These are phyloP conservation scores for Pseudogymnoascus sp. DNA, from an alignment of 2,329 filamentous ascomycete genomes.

Conservation along the genomic window DNA sequence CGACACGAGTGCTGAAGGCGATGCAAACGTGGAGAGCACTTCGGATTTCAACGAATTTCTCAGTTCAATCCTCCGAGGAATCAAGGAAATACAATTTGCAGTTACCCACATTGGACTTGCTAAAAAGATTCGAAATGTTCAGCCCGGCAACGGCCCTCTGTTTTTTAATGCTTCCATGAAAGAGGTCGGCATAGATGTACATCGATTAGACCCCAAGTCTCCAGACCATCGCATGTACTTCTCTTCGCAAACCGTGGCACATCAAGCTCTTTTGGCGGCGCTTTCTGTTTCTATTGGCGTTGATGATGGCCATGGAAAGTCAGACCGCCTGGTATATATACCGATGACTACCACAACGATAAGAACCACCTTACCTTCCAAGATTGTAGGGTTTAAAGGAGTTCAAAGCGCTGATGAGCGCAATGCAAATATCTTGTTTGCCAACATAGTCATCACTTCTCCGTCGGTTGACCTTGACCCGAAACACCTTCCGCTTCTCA, in stretches of 20 bases:
- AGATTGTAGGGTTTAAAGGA: constrained; percentile 74
- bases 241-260: constrained; percentile 80
- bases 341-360: constrained; percentile 96
- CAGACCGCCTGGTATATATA: constrained; percentile 82
- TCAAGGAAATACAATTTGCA: constrained; percentile 94
- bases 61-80: constrained; percentile 79
- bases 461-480: constrained; percentile 90
- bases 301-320: constrained; percentile 78
- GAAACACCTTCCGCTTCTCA: constrained; percentile 76
- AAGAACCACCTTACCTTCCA: constrained; percentile 87
- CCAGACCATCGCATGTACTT: constrained; percentile 99
- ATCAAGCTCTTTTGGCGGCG: constrained; percentile 86
- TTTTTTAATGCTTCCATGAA: constrained; percentile 89
- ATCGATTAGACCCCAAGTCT: constrained; percentile 83
- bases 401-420: constrained; percentile 68
- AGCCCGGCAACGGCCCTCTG: constrained; percentile 59
- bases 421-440: constrained; percentile 93
- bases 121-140: constrained; percentile 63
- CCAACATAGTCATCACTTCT: constrained; percentile 92
- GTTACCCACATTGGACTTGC: constrained; percentile 84
- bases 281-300: constrained; percentile 87
- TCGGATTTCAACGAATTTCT: constrained; percentile 90
- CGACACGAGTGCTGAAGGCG: constrained; percentile 48
- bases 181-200: constrained; percentile 86
- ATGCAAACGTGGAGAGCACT: constrained; percentile 64